Base-by-base conservation (phyloP, 148 eudicot species). In the Hydrangea macrophylla region DNA sequence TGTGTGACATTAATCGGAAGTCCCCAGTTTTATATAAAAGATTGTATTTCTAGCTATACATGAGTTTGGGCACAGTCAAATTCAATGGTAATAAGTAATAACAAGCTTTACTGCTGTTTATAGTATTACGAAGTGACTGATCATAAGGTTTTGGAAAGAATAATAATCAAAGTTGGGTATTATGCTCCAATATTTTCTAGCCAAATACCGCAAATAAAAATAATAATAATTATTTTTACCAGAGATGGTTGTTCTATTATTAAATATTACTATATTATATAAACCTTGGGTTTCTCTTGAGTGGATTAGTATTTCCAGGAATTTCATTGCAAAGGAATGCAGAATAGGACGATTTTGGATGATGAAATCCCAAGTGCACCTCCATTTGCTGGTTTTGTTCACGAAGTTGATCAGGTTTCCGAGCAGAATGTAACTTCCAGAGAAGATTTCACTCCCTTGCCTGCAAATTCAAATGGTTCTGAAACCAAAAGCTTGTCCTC, bases 331-430 rank as follows among this genome's bases (percentile, higher is more conserved):
- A 67, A 23, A 18, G 63, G 35, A 44, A 11, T 24, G 58, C 62
- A 67, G 42, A 65, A 25, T 55, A 35, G 60, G 24, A 58, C 53
- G 45, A 36, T 67, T 39, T 58, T n/a, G 50, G 51, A 70, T 36
- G 62, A 30, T 50, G 69, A 25, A 40, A 54, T 35, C 50, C 76
- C 80, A 1, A 80, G 80, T 69, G 80, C 75, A 27, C 80, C 77
- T n/a, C 76, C 80, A 48, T 22, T 69, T 30, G 24, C 30, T 28
- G 62, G 27, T 15, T 55, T 60, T 33, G 60, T 27, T 9, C 36
- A 37, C 25, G 62, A 67, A 55, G 37, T 37, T 9, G 40, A 25
- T 35, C 50, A 35, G 25, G 60, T 53, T 65, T 6, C 27, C 11
- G 58, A 65, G 26, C 45, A 53, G 33, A 8, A 51, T 9, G 30